Evolutionary conservation across 345 rosid species (phyloP), one percentile per base, ranked within the genome.

Genomic region (Chamaenerion angustifolium): DNA sequence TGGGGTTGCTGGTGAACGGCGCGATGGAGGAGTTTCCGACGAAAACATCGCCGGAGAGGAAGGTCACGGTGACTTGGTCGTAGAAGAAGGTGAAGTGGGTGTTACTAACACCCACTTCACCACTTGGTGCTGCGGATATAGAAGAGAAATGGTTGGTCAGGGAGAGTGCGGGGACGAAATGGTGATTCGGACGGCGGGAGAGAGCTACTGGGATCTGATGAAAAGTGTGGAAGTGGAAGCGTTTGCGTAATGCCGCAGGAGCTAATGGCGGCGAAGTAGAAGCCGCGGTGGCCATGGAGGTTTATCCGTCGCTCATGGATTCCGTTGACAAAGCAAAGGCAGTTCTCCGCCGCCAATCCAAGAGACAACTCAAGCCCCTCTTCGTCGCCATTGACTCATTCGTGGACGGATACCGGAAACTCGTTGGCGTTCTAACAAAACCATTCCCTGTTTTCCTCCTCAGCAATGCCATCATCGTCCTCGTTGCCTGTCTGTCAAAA

Each of bases 1-100:
- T 66, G 69, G 82, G 58, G 48, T 61, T 63, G 15, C 61, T 63
- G 16, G 57, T 56, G 41, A n/a, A n/a, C n/a, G 61, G 61, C 0
- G 67, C 67, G 42, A 46, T 56, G 45, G 43, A 61, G 56, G n/a
- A n/a, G n/a, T n/a, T n/a, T n/a, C n/a, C n/a, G n/a, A n/a, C n/a
- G n/a, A n/a, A n/a, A n/a, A n/a, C n/a, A n/a, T n/a, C n/a, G n/a
- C n/a, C n/a, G n/a, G n/a, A n/a, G n/a, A n/a, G n/a, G n/a, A n/a
- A n/a, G n/a, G n/a, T n/a, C n/a, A n/a, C n/a, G n/a, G n/a, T n/a
- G n/a, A n/a, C n/a, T n/a, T n/a, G n/a, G n/a, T n/a, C n/a, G n/a
- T n/a, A n/a, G n/a, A n/a, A n/a, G n/a, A n/a, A n/a, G n/a, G n/a
- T n/a, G n/a, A n/a, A n/a, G n/a, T n/a, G n/a, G n/a, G n/a, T n/a